Evolutionary conservation across 2,329 filamentous ascomycete species (phyloP).

Genomic region (Trichophyton benhamiae): DNA sequence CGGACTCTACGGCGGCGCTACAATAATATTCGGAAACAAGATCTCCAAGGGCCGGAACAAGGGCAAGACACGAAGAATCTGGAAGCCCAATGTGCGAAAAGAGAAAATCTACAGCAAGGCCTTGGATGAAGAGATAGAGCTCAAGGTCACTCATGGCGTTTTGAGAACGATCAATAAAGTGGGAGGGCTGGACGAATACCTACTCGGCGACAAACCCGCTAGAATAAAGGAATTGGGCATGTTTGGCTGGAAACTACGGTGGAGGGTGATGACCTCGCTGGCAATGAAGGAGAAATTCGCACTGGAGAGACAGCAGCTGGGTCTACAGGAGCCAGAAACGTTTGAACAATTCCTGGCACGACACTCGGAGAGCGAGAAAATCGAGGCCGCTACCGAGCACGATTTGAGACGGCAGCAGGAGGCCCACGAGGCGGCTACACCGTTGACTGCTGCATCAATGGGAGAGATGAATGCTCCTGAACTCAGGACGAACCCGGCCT

Average conservation of each 20-base stretch:
- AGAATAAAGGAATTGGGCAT: slow-evolving; percentile 79
- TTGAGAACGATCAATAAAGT: slow-evolving; percentile 59
- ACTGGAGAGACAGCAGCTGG: slow-evolving; percentile 51
- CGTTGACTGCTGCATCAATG: background rate
- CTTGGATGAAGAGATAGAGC: slow-evolving; percentile 30
- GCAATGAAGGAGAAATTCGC: slow-evolving; percentile 55
- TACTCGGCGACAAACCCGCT: slow-evolving; percentile 64
- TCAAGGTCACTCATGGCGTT: slow-evolving; percentile 36
- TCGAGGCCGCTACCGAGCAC: slow-evolving; percentile 27
- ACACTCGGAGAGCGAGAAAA: slow-evolving; percentile 29
- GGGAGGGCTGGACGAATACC: slow-evolving; percentile 82
- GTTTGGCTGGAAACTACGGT: slow-evolving; percentile 79
- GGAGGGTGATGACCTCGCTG: slow-evolving; percentile 73
- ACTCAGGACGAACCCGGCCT: background rate
- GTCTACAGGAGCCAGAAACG: slow-evolving; percentile 41
- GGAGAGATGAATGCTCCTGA: background rate
- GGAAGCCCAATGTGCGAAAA: slow-evolving; percentile 38
- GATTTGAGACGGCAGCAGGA: background rate
- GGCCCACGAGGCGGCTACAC: background rate
- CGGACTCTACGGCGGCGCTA: slow-evolving; percentile 37
- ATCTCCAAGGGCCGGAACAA: slow-evolving; percentile 39
- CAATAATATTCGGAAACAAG: slow-evolving; percentile 39
- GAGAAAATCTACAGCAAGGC: slow-evolving; percentile 37
- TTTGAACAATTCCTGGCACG: slow-evolving; percentile 31
- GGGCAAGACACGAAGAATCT: slow-evolving; percentile 37